These are phyloP conservation scores for Cercospora citrullina DNA, from an alignment of 2,329 filamentous ascomycete genomes.

Conservation along the genomic window DNA sequence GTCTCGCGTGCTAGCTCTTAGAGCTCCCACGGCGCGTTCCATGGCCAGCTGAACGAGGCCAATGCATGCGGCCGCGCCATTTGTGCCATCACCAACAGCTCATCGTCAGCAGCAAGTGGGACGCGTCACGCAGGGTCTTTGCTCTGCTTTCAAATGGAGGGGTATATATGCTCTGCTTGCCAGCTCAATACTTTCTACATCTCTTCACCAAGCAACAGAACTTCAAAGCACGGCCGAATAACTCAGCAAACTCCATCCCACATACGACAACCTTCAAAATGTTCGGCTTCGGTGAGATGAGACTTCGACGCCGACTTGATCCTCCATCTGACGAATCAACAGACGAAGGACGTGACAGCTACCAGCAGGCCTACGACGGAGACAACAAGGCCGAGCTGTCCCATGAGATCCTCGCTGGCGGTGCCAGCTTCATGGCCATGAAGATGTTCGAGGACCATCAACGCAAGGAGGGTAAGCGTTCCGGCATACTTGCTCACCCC, in stretches of 20 bases:
- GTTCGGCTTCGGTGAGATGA: constrained; percentile 15
- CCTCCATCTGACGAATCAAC: constrained; percentile 11
- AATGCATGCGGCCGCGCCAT: not conserved
- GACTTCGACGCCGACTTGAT: too few species aligned
- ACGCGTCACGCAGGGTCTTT: constrained; percentile 5
- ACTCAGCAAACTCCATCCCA: not conserved
- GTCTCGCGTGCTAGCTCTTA: not conserved
- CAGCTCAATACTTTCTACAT: constrained; percentile 1
- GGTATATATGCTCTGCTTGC: constrained; percentile 22
- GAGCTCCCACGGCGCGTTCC: not conserved
- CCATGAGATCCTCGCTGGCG: constrained; percentile 74
- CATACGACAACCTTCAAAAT: constrained; percentile 6
- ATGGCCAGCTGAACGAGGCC: not conserved
- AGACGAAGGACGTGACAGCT: constrained; percentile 56
- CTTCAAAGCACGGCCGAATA: not conserved
- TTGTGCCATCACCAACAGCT: not conserved
- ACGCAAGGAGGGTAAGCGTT: constrained; percentile 56
- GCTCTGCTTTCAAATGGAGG: constrained; percentile 2
- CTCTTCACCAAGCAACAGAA: constrained; percentile 2
- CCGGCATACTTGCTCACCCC: not conserved
- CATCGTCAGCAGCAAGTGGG: constrained; percentile 14
- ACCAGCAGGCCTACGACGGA: constrained; percentile 56
- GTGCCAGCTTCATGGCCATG: constrained; percentile 76
- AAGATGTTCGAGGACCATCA: constrained; percentile 77
- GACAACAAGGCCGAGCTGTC: constrained; percentile 60